phyloP scores from a whole-genome alignment of 768 basidiomycete species.

The Trametes cinnabarina region DNA sequence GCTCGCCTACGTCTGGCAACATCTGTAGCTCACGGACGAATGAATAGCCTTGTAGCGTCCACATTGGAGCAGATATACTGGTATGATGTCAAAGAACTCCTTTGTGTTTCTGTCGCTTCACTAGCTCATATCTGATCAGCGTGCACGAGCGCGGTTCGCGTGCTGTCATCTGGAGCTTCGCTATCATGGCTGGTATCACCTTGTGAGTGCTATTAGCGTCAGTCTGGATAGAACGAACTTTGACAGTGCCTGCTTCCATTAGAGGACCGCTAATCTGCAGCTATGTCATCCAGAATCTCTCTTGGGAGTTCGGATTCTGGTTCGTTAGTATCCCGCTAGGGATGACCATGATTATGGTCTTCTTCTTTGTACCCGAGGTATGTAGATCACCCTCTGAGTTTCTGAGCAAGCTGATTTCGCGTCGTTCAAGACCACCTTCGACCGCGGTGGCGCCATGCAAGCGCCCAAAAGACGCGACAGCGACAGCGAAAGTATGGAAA shows the following conservation, averaged over 20 bases:
- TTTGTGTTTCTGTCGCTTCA: background rate
- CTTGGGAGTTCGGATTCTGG: constrained; percentile 49
- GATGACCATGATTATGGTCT: constrained; percentile 35
- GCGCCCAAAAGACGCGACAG: constrained; percentile 8
- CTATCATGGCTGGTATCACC: constrained; percentile 43
- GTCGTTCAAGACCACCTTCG: constrained; percentile 35
- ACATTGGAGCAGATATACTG: constrained; percentile 45
- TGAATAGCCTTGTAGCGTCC: constrained; percentile 37
- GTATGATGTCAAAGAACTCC: constrained; percentile 20
- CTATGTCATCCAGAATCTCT: constrained; percentile 43
- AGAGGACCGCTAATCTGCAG: constrained; percentile 46
- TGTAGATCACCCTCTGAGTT: background rate
- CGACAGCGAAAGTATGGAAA: constrained; percentile 13
- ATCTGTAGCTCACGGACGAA: background rate
- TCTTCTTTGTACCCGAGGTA: constrained; percentile 47
- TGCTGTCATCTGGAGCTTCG: constrained; percentile 45
- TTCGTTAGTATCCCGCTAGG: constrained; percentile 45
- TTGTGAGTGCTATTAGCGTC: constrained; percentile 27
- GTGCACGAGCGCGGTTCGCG: constrained; percentile 45
- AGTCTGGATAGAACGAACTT: too few relatives aligned
- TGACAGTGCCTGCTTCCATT: background rate
- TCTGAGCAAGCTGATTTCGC: background rate
- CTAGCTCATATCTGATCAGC: constrained; percentile 20
- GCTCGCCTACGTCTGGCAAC: background rate
- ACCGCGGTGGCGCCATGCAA: constrained; percentile 10